Percentiles rank a stretch among this genome's conserved stretches.
These are phyloP conservation scores for Trichomonas gallinae DNA, from an alignment of 208 protist genomes.

Conservation along the genomic window DNA sequence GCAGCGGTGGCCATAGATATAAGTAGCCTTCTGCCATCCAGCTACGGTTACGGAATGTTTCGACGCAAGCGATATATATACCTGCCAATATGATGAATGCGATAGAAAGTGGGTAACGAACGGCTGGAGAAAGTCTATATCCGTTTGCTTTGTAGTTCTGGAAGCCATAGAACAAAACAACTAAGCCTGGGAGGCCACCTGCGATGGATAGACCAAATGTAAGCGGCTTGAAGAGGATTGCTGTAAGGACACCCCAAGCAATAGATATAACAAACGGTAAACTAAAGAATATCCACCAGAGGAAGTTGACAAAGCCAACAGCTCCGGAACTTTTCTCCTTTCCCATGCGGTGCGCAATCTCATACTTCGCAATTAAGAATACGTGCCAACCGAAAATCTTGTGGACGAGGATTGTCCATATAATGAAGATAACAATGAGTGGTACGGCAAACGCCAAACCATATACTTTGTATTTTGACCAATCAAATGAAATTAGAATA, in stretches of 20 bases:
- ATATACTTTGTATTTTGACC: not conserved
- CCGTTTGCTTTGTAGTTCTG: not conserved
- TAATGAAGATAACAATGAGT: not conserved
- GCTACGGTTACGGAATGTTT: not conserved
- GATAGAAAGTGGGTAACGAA: not conserved
- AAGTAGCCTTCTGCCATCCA: not conserved
- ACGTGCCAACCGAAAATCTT: not conserved
- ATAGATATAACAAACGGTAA: not conserved
- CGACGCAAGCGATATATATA: not conserved
- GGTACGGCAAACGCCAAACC: not conserved
- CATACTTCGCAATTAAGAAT: not conserved
- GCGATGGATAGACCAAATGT: not conserved
- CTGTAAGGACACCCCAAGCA: not conserved
- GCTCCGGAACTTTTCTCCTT: not conserved
- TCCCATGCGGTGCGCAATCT: not conserved
- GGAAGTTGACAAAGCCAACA: not conserved
- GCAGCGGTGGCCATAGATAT: not conserved
- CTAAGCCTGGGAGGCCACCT: not conserved
- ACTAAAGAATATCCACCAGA: not conserved
- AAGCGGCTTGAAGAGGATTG: not conserved
- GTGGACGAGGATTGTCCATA: not conserved
- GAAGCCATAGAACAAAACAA: not conserved
- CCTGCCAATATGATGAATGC: not conserved
- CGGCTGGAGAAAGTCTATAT: not conserved
- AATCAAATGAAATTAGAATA: not conserved